Conservation (phyloP, 1,284 basidiomycete species). For the Peniophora sp. region DNA sequence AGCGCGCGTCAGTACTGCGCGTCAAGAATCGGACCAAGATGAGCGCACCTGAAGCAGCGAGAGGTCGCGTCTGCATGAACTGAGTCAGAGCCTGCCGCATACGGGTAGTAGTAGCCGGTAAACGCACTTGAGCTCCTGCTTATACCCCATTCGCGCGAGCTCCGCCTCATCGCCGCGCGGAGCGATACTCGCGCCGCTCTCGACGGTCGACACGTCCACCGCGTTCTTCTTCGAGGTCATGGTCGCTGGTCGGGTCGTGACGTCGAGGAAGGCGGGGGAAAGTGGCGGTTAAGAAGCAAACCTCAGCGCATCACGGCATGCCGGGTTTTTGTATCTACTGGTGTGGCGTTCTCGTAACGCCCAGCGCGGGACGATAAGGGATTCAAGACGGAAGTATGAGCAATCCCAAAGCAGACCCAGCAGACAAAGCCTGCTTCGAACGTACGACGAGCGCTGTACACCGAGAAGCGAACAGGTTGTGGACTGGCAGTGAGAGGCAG, state of each 20-base stretch:
- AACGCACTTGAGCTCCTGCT: slow-evolving; percentile 60
- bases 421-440: too few relatives aligned
- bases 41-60: slow-evolving; percentile 46
- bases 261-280: too few relatives aligned
- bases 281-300: too few relatives aligned
- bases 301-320: too few relatives aligned
- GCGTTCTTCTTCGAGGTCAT: neutral
- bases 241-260: neutral
- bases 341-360: too few relatives aligned
- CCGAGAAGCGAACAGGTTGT: too few relatives aligned
- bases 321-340: too few relatives aligned
- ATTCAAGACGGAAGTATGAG: too few relatives aligned
- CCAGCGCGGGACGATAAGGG: too few relatives aligned
- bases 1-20: neutral
- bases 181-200: neutral
- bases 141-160: slow-evolving; percentile 67
- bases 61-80: slow-evolving; percentile 37
- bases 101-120: neutral
- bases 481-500: too few relatives aligned
- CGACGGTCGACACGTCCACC: neutral
- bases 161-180: slow-evolving; percentile 45
- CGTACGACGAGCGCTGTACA: too few relatives aligned
- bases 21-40: slow-evolving; percentile 7
- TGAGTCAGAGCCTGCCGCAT: neutral
- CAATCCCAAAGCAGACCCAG: too few relatives aligned